Evolutionary conservation across 257 asterid genomes (phyloP).

Genomic region (Fraxinus pennsylvanica): DNA sequence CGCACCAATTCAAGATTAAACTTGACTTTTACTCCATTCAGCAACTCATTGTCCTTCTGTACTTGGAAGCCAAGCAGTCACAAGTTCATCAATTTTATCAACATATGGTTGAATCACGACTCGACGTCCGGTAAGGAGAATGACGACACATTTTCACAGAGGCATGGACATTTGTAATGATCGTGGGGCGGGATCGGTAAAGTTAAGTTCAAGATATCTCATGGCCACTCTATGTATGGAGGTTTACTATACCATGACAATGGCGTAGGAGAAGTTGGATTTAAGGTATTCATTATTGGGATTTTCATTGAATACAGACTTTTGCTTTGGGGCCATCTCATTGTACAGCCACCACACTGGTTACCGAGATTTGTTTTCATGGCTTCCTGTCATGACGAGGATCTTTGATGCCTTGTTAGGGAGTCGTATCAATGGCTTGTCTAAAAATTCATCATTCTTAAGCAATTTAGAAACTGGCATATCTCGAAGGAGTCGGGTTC

Average conservation of each 20-base stretch:
- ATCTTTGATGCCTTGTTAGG: too few species aligned
- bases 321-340: slow-evolving; percentile 36
- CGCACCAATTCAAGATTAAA: too few species aligned
- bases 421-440: too few species aligned
- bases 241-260: slow-evolving; percentile 45
- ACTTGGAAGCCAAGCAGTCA: slow-evolving; percentile 54
- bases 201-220: slow-evolving; percentile 39
- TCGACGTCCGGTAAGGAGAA: slow-evolving; percentile 43
- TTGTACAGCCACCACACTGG: slow-evolving; percentile 26
- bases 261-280: slow-evolving; percentile 33
- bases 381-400: too few species aligned
- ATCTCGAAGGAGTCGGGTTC: too few species aligned
- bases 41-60: slow-evolving; percentile 41
- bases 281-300: slow-evolving; percentile 26
- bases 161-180: slow-evolving; percentile 33
- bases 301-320: slow-evolving; percentile 29
- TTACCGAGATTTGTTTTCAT: slow-evolving; percentile 7
- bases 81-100: slow-evolving; percentile 34
- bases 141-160: slow-evolving; percentile 43
- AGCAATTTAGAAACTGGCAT: too few species aligned
- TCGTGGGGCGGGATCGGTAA: slow-evolving; percentile 28
- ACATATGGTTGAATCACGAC: slow-evolving; percentile 39
- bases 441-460: too few species aligned
- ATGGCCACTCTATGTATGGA: slow-evolving; percentile 42
- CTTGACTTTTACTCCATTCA: too few species aligned